Percentiles rank a stretch among this genome's conserved stretches.
These are phyloP conservation scores for Apiospora aurea DNA, from an alignment of 2,329 filamentous ascomycete species.

Conservation along the genomic window DNA sequence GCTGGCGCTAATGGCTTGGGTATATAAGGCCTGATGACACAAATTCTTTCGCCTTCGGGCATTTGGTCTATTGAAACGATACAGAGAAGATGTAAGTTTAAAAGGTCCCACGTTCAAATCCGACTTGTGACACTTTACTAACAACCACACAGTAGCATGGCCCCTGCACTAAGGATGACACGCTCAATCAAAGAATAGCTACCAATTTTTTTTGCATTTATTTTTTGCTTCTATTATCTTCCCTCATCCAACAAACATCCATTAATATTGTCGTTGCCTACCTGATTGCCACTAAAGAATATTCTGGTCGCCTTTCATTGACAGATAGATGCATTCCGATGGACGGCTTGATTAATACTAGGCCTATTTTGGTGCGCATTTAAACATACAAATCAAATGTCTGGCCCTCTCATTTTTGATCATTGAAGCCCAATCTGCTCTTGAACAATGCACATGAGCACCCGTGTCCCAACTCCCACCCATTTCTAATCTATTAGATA, in stretches of 20 bases:
- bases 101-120: conserved; percentile 20
- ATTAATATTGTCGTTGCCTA: too few species aligned
- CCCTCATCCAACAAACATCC: not conserved
- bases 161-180: conserved; percentile 94
- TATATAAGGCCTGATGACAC: not conserved
- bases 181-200: conserved; percentile 79
- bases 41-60: conserved; percentile 39
- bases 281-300: not conserved
- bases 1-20: not conserved
- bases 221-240: not conserved
- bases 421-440: too few species aligned
- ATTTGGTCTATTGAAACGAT: conserved; percentile 46
- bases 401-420: not conserved
- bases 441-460: too few species aligned
- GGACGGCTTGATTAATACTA: not conserved
- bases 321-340: not conserved
- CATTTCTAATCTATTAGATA: too few species aligned
- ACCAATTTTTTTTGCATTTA: conserved; percentile 66
- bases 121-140: conserved; percentile 24
- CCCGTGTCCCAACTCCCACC: too few species aligned
- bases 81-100: conserved; percentile 33
- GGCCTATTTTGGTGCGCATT: not conserved
- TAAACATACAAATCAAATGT: not conserved
- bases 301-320: not conserved
- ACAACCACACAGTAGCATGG: conserved; percentile 66